A percentile compares a stretch with the other conserved stretches of the same genome.
phyloP scores from a whole-genome alignment of 148 eudicot species.

The Diospyros lotus region DNA sequence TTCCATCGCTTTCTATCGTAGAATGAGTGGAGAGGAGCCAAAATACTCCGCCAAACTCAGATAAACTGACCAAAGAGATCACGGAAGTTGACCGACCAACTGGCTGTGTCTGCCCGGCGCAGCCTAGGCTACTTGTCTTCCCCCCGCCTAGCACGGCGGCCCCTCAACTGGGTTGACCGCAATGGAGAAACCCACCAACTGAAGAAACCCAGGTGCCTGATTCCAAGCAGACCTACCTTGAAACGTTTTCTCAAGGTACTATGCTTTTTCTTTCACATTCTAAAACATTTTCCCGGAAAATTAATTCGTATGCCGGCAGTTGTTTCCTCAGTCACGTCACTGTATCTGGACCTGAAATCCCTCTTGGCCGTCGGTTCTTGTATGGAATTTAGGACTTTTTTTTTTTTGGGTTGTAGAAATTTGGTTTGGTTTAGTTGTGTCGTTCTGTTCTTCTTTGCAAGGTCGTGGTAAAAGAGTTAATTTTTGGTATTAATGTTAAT shows the following conservation, averaged over 20 bases:
- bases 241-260: slow-evolving; percentile 18
- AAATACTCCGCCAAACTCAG: background rate
- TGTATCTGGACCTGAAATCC: background rate
- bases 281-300: background rate
- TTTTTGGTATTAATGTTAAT: background rate
- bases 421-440: background rate
- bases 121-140: slow-evolving; percentile 10
- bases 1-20: background rate
- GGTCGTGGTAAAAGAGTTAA: background rate
- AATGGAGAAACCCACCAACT: background rate
- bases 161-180: background rate
- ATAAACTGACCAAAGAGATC: background rate
- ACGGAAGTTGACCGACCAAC: background rate
- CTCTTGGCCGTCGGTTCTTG: background rate
- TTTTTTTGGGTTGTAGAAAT: background rate
- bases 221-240: slow-evolving; percentile 22
- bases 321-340: background rate
- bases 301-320: background rate
- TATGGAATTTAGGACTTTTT: background rate
- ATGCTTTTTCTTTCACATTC: background rate
- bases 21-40: slow-evolving; percentile 24
- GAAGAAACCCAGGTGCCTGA: slow-evolving; percentile 6
- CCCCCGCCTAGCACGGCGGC: background rate
- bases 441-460: background rate
- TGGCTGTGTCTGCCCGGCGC: background rate